phyloP scores from a whole-genome alignment of 2,329 filamentous ascomycete genomes.

The Ascocoryne sarcoides region DNA sequence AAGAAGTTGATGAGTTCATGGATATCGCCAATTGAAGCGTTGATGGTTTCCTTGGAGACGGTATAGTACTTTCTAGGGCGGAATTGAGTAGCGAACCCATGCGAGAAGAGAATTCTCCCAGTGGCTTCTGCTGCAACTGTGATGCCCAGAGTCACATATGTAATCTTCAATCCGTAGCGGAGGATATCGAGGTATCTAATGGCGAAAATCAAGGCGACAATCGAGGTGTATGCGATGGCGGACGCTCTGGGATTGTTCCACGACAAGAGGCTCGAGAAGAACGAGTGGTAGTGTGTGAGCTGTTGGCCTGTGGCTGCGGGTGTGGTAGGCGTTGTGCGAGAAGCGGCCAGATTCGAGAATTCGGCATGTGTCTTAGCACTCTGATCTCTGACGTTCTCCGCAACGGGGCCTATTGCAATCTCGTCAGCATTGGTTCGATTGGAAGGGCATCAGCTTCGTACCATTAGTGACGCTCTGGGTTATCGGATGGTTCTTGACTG shows the following conservation, averaged over 20 bases:
- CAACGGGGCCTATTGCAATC: slow-evolving; percentile 51
- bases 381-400: slow-evolving; percentile 49
- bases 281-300: slow-evolving; percentile 61
- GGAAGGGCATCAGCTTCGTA: too few relatives aligned
- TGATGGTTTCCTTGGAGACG: slow-evolving; percentile 52
- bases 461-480: slow-evolving; percentile 27
- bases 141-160: slow-evolving; percentile 52
- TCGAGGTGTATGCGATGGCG: slow-evolving; percentile 51
- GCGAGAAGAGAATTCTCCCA: slow-evolving; percentile 52
- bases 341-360: slow-evolving; percentile 48
- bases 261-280: slow-evolving; percentile 60
- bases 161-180: slow-evolving; percentile 56
- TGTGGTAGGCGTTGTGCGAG: slow-evolving; percentile 45
- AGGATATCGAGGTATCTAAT: slow-evolving; percentile 57
- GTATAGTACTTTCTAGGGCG: slow-evolving; percentile 61
- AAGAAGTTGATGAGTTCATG: slow-evolving; percentile 66
- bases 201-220: slow-evolving; percentile 52
- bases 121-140: slow-evolving; percentile 52
- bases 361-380: slow-evolving; percentile 45
- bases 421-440: too few relatives aligned
- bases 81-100: slow-evolving; percentile 55
- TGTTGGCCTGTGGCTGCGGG: slow-evolving; percentile 52
- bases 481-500: slow-evolving; percentile 26
- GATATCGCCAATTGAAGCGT: slow-evolving; percentile 52
- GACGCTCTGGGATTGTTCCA: slow-evolving; percentile 62